Evolutionary conservation across 768 basidiomycete genomes (phyloP).

Genomic region (Hortiboletus flavorubellus): DNA sequence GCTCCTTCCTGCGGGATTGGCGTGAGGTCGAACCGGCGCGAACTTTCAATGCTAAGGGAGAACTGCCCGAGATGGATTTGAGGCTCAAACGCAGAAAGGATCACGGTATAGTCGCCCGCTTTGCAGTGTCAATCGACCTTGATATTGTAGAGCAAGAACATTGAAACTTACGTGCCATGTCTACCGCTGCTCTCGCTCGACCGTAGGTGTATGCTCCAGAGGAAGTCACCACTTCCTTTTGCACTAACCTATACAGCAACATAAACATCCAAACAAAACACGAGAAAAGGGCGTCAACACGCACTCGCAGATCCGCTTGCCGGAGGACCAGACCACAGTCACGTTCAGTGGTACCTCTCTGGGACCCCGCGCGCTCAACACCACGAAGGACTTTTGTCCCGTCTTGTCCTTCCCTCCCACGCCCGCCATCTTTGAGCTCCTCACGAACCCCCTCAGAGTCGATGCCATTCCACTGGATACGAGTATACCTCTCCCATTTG

Average conservation of each 20-base stretch:
- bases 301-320: conserved; percentile 72
- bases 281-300: conserved; percentile 26
- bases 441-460: background rate
- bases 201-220: conserved; percentile 86
- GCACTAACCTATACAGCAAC: conserved; percentile 40
- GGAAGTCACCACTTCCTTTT: conserved; percentile 67
- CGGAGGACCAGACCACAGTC: conserved; percentile 70
- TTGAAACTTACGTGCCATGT: conserved; percentile 48
- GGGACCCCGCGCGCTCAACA: conserved; percentile 50
- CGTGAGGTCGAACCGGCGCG: conserved; percentile 55
- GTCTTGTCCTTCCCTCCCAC: background rate
- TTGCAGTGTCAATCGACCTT: background rate
- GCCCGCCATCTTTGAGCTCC: conserved; percentile 8
- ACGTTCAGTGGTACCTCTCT: conserved; percentile 74
- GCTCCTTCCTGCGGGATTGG: conserved; percentile 83
- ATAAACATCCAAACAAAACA: background rate
- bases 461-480: background rate
- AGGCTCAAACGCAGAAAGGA: conserved; percentile 85
- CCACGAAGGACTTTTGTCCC: conserved; percentile 37
- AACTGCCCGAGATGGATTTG: conserved; percentile 59
- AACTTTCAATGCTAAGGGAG: conserved; percentile 60
- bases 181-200: conserved; percentile 50
- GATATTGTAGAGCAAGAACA: background rate
- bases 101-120: conserved; percentile 73
- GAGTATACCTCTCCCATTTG: conserved; percentile 2